Percentiles rank a stretch among this genome's conserved stretches.
Evolutionary conservation across 139 green algal genomes (phyloP).

Genomic region (Chlorella sp.): DNA sequence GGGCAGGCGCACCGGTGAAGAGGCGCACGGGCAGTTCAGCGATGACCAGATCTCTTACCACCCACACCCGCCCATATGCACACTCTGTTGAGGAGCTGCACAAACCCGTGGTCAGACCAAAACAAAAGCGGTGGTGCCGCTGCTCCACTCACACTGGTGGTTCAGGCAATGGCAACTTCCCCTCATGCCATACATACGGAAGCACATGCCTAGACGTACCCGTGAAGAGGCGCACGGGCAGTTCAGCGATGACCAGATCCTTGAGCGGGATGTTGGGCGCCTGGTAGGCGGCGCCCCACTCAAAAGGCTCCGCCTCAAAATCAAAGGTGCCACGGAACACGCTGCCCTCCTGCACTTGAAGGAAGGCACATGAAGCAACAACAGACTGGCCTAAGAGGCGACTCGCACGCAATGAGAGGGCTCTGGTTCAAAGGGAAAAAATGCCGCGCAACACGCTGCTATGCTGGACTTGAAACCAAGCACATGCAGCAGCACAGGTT

Average conservation of each 20-base stretch:
- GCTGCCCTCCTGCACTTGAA: constrained; percentile 60
- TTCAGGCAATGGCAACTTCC: too few relatives aligned
- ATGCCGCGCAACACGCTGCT: constrained; percentile 84
- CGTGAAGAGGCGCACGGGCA: constrained; percentile 87
- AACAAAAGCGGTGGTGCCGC: too few relatives aligned
- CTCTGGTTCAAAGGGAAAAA: constrained; percentile 80
- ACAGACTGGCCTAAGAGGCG: too few relatives aligned
- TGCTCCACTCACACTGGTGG: too few relatives aligned
- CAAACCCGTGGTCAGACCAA: too few relatives aligned
- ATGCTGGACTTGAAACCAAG: not conserved
- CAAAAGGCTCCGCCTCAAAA: constrained; percentile 77
- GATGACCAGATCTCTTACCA: too few relatives aligned
- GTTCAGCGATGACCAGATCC: constrained; percentile 89
- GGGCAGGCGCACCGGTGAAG: too few relatives aligned
- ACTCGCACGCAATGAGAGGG: constrained; percentile 93
- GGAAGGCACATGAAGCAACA: too few relatives aligned
- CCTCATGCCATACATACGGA: too few relatives aligned
- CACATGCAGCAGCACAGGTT: not conserved
- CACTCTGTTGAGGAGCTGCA: too few relatives aligned
- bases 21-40: too few relatives aligned
- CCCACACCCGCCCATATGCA: not conserved
- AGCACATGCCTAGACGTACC: too few relatives aligned
- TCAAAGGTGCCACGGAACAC: constrained; percentile 87
- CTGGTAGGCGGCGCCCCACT: constrained; percentile 81
- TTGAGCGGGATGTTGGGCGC: constrained; percentile 56